Percentiles rank a stretch among this genome's conserved stretches.
Conservation (phyloP, 2,329 filamentous ascomycete genomes). For the Cordyceps fumosorosea region DNA sequence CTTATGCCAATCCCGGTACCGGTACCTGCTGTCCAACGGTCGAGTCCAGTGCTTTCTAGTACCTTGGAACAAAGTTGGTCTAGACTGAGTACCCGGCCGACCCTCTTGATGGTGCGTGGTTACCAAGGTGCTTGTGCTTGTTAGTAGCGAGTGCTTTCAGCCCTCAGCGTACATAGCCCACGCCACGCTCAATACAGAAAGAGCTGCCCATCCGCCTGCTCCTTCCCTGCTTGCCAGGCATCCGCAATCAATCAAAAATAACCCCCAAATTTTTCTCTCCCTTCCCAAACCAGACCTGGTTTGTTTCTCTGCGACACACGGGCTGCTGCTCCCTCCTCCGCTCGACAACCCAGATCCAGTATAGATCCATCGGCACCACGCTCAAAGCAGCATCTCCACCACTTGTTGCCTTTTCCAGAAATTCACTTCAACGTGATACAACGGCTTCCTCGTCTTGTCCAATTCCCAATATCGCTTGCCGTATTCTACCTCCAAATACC, state of each 20-base stretch:
- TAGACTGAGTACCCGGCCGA: no score
- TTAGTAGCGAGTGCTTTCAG: not conserved
- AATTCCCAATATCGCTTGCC: not conserved
- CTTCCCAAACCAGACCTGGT: conserved; percentile 43
- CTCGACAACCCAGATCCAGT: conserved; percentile 55
- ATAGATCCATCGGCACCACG: conserved; percentile 59
- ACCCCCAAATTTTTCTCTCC: conserved; percentile 25
- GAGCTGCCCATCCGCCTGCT: conserved; percentile 19
- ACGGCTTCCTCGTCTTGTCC: conserved; percentile 10
- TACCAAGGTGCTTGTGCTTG: not conserved
- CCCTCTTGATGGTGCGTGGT: no score
- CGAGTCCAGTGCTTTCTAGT: not conserved
- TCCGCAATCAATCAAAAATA: conserved; percentile 15
- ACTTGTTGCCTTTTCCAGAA: conserved; percentile 45
- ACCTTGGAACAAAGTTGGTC: not conserved
- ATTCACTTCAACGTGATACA: conserved; percentile 35
- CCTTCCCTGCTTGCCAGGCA: conserved; percentile 4
- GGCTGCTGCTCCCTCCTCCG: conserved; percentile 40
- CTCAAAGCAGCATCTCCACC: conserved; percentile 60
- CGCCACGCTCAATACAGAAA: conserved; percentile 33
- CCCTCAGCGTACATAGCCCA: conserved; percentile 17
- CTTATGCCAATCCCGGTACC: conserved; percentile 8
- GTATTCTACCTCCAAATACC: conserved; percentile 3
- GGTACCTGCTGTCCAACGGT: not conserved
- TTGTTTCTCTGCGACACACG: conserved; percentile 42